A percentile compares a stretch with the other conserved stretches of the same genome.
These are phyloP conservation scores for Emmonsiellopsis sp. DNA, from an alignment of 2,329 filamentous ascomycete species.

Conservation along the genomic window DNA sequence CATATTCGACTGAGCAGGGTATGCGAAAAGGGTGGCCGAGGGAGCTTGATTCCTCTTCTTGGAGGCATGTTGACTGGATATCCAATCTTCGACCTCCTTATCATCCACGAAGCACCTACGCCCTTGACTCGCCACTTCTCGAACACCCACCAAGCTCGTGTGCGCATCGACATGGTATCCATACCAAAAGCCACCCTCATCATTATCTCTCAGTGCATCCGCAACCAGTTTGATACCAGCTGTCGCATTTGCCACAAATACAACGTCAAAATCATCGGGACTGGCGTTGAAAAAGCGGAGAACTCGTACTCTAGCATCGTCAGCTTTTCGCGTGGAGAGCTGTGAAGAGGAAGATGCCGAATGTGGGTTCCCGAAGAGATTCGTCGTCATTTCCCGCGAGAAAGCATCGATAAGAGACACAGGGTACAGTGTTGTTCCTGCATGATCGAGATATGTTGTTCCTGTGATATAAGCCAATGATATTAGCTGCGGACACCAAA, in stretches of 20 bases:
- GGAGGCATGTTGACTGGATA: constrained; percentile 31
- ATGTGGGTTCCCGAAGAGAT: constrained; percentile 85
- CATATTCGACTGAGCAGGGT: constrained; percentile 89
- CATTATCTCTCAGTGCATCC: constrained; percentile 62
- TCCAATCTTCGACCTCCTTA: constrained; percentile 56
- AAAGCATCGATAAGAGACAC: constrained; percentile 75
- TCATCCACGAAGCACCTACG: constrained; percentile 56
- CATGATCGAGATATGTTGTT: constrained; percentile 82
- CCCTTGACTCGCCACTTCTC: constrained; percentile 59
- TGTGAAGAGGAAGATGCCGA: constrained; percentile 77
- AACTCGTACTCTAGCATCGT: constrained; percentile 62
- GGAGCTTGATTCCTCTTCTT: constrained; percentile 16
- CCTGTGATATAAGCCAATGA: constrained; percentile 37
- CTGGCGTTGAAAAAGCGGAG: constrained; percentile 74
- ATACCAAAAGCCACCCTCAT: constrained; percentile 64
- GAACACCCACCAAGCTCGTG: constrained; percentile 74
- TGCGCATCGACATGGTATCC: constrained; percentile 77
- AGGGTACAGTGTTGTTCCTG: constrained; percentile 76
- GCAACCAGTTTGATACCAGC: constrained; percentile 79
- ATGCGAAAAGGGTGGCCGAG: constrained; percentile 56
- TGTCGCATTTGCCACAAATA: constrained; percentile 89
- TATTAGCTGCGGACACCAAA: not conserved
- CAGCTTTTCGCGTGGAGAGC: constrained; percentile 62
- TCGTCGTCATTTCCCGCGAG: constrained; percentile 65
- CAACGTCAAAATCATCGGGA: constrained; percentile 71